Evolutionary conservation across 768 basidiomycete genomes (phyloP).

Genomic region (Rhodotorula taiwanensis): DNA sequence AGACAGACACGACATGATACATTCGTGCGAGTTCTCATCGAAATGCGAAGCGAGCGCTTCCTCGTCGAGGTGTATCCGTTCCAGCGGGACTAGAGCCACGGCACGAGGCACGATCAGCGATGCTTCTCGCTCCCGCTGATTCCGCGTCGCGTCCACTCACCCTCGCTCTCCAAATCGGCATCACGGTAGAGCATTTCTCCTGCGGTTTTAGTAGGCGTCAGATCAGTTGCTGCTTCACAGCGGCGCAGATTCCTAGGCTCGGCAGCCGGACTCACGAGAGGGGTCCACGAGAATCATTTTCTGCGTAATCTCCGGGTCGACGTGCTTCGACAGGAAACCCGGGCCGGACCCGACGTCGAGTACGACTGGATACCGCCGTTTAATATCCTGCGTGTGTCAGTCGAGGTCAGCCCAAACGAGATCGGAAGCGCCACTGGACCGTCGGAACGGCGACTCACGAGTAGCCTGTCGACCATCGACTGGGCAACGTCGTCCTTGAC

Average conservation of each 20-base stretch:
- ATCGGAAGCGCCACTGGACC: constrained; percentile 5
- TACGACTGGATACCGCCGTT: constrained; percentile 67
- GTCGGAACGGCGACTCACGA: constrained; percentile 52
- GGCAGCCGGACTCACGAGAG: constrained; percentile 63
- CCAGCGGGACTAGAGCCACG: constrained; percentile 60
- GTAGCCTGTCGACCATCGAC: constrained; percentile 77
- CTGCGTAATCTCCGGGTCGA: constrained; percentile 61
- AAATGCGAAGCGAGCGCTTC: constrained; percentile 65
- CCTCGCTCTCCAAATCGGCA: constrained; percentile 68
- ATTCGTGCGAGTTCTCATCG: constrained; percentile 72
- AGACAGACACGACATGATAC: constrained; percentile 80
- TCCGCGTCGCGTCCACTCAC: constrained; percentile 46
- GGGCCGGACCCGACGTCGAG: constrained; percentile 85
- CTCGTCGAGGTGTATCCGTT: constrained; percentile 74
- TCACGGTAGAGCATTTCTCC: constrained; percentile 69
- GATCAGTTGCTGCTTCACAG: neutral
- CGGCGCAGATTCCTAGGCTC: neutral
- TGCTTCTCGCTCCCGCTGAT: neutral
- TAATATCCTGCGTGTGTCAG: constrained; percentile 65
- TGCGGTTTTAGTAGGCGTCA: constrained; percentile 43
- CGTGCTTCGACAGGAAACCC: constrained; percentile 79
- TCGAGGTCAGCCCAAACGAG: neutral
- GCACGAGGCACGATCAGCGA: neutral
- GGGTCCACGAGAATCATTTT: constrained; percentile 80
- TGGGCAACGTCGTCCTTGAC: constrained; percentile 84